Base-by-base conservation (phyloP, 768 basidiomycete species). In the Cyclocybe aegerita region DNA sequence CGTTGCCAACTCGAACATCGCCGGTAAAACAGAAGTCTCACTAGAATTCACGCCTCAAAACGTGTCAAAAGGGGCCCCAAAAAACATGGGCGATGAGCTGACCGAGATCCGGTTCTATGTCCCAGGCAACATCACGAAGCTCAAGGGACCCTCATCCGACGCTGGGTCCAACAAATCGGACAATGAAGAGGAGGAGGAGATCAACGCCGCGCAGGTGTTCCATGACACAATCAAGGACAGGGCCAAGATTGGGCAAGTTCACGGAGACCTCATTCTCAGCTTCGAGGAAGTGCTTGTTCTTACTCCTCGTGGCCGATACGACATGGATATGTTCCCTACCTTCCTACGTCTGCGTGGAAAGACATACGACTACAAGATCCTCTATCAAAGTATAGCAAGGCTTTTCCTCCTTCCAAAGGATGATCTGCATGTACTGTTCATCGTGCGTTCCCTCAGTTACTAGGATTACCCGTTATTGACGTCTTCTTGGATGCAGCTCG, bases 361-460 rank as follows among this genome's bases (percentile, higher is more conserved):
- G 72, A 98, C 95, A 1, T 98, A 98, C 70, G 97, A 99, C 69
- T 99, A 99, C 79, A 94, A 98, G 71, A 92, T 99, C 50, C 77
- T 91, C 16, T 97, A 95, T 70, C 78, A 81, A 34, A 89, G 88
- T 55, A 92, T 99, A 58, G 85, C 90, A 16, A 80, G 83, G 50
- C 72, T 98, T 7, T 99, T 98, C 78, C 76, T 98, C 16, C 76
- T 99, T 4, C 97, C 97, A 11, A 96, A 97, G 65, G 97, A 99
- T 62, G 97, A 98, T 57, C 83, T 90, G 46, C 96, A 98, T 63
- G 88, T 97, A 33, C 77, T 97, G 48, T 93, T 99, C 64, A 95
- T 99, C 53, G 93, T 95, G 62, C 56, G 90, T 71, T 2, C 10
- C 16, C 48, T n/a, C 31, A 48, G 41, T 50, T 43, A 39, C 9